Evolutionary conservation across 192 early-diverging fungal genomes (phyloP), one percentile per base, ranked within the genome.

Genomic region (Rhizophlyctis rosea): DNA sequence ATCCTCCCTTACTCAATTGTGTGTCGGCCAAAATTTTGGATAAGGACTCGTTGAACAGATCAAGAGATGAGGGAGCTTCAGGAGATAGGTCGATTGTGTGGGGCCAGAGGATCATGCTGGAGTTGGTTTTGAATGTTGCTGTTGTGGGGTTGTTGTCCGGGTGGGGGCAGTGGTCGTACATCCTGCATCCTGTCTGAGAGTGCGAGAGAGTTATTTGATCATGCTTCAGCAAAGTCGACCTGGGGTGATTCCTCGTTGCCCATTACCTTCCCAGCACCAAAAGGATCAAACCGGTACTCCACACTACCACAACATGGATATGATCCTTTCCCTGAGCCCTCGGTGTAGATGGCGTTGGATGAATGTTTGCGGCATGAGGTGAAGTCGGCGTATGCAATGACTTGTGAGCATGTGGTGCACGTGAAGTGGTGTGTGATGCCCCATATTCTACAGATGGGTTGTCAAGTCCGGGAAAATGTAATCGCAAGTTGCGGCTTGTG

Each of bases 241-340:
- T 58, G 24, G 29, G 14, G 54, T 25, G 23, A 18, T 39, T n/a
- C 21, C 1, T 16, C 13, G 27, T 48, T 14, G 24, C 21, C 21
- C 47, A 23, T 7, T 59, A 71, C 74, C 58, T 51, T 58, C 16
- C 52, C 32, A 4, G 61, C 39, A 4, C 52, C 18, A 34, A 76
- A 71, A 7, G 69, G 68, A 56, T 71, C 54, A 60, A 76, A 76
- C 33, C 32, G 21, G 50, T 49, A 64, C 21, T 49, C 61, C 7
- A 54, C 24, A 4, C 50, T 58, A 7, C 73, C 73, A 53, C 73
- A 75, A 54, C 73, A 75, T 24, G 61, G 30, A 30, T 67, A 61
- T 30, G 32, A 35, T 50, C 74, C 69, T 3, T 21, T 54, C 18
- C 35, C 34, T 11, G 55, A 2, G 23, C 66, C 69, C 5, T 36